These are phyloP conservation scores for Solanum sitiens DNA, from an alignment of 257 asterid genomes.

Conservation along the genomic window DNA sequence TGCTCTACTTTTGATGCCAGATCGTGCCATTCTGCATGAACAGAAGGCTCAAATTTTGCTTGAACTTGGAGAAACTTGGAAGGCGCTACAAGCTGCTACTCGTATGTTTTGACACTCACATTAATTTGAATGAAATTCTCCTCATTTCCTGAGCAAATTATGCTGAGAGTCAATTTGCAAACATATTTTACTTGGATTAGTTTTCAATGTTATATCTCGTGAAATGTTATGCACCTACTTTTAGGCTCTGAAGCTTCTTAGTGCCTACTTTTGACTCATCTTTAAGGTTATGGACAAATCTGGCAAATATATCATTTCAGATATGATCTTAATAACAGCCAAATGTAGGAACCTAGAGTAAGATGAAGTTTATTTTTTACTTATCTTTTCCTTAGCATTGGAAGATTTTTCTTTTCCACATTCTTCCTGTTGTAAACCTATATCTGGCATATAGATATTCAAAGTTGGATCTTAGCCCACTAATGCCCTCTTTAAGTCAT, in stretches of 20 bases:
- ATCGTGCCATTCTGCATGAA: slow-evolving; percentile 69
- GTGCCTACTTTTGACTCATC: neutral
- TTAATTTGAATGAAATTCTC: neutral
- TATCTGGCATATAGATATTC: neutral
- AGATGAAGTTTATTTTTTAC: neutral
- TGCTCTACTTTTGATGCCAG: slow-evolving; percentile 62
- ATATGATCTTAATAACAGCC: neutral
- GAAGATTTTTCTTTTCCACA: neutral
- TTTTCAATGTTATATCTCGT: neutral
- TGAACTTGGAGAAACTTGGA: slow-evolving; percentile 89
- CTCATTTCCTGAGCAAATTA: neutral
- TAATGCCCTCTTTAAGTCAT: neutral
- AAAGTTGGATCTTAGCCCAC: neutral
- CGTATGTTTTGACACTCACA: slow-evolving; percentile 29
- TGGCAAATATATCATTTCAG: neutral
- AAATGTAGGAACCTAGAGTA: neutral
- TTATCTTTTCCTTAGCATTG: neutral
- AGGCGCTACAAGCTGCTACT: slow-evolving; percentile 72
- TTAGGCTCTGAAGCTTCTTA: neutral
- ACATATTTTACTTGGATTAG: neutral
- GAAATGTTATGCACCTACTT: neutral
- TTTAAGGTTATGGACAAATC: neutral
- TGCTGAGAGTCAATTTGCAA: neutral
- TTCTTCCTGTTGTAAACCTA: neutral
- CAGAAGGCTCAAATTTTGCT: slow-evolving; percentile 86